Conservation (phyloP, 805 yeast species). For the Saccharomyces kudriavzevii region DNA sequence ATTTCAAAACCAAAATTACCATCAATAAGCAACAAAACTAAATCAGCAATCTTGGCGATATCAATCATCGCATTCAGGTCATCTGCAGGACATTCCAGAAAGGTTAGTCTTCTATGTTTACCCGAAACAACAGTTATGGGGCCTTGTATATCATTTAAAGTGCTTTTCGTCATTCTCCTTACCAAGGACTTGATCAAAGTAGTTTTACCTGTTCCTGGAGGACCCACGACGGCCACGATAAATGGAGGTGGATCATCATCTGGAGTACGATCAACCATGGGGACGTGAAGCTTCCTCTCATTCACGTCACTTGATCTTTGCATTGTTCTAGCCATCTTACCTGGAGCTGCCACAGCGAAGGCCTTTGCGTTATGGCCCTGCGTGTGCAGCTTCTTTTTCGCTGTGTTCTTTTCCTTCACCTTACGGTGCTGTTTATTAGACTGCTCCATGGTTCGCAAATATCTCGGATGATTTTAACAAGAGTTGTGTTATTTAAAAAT, state of each 20-base stretch:
- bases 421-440: constrained; percentile 79
- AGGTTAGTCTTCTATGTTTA: constrained; percentile 83
- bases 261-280: constrained; percentile 95
- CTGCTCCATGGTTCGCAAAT: constrained; percentile 38
- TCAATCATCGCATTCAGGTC: constrained; percentile 95
- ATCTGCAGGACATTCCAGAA: constrained; percentile 78
- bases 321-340: constrained; percentile 77
- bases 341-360: constrained; percentile 75
- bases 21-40: constrained; percentile 81
- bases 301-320: constrained; percentile 71
- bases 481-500: background rate
- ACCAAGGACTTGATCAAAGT: constrained; percentile 85
- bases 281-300: constrained; percentile 86
- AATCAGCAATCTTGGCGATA: constrained; percentile 89
- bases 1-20: constrained; percentile 97
- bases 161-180: constrained; percentile 78
- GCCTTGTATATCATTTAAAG: constrained; percentile 80
- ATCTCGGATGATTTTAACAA: background rate
- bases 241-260: constrained; percentile 98
- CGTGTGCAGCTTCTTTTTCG: constrained; percentile 80
- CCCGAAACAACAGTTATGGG: constrained; percentile 97
- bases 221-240: constrained; percentile 94
- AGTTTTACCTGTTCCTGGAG: constrained; percentile 97
- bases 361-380: constrained; percentile 84
- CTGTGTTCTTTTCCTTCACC: constrained; percentile 45